These are phyloP conservation scores for Tolypocladium ovalisporum DNA, from an alignment of 2,329 filamentous ascomycete species.

Conservation along the genomic window DNA sequence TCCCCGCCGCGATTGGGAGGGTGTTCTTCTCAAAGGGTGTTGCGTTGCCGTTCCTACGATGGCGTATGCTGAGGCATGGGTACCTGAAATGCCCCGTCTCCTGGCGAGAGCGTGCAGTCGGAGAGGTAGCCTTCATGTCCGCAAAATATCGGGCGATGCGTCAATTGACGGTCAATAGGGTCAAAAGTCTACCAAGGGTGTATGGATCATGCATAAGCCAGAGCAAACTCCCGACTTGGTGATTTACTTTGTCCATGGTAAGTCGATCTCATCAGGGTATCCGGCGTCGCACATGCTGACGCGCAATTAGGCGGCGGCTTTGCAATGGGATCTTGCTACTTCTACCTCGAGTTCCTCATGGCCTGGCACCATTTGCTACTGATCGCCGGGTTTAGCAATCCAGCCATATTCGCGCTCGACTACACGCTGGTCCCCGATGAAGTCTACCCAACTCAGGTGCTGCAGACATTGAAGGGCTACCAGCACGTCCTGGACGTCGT, in stretches of 20 bases:
- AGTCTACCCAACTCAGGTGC: slow-evolving; percentile 61
- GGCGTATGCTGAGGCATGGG: slow-evolving; percentile 66
- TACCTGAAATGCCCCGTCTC: slow-evolving; percentile 49
- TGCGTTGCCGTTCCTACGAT: slow-evolving; percentile 61
- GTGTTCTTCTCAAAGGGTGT: slow-evolving; percentile 72
- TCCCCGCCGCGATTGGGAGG: slow-evolving; percentile 56
- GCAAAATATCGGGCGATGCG: neutral
- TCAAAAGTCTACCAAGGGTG: slow-evolving; percentile 42
- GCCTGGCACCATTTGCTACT: slow-evolving; percentile 58
- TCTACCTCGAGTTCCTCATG: slow-evolving; percentile 76
- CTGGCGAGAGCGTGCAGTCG: slow-evolving; percentile 42
- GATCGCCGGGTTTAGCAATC: slow-evolving; percentile 57
- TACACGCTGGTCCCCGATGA: slow-evolving; percentile 71
- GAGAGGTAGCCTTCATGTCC: slow-evolving; percentile 11
- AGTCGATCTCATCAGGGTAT: slow-evolving; percentile 9
- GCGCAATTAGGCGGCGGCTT: slow-evolving; percentile 58
- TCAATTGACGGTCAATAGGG: slow-evolving; percentile 8
- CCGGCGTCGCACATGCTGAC: neutral
- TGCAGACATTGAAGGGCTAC: slow-evolving; percentile 61
- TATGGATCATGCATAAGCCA: slow-evolving; percentile 59
- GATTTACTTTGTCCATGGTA: slow-evolving; percentile 74
- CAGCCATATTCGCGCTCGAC: slow-evolving; percentile 68
- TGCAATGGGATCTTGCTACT: slow-evolving; percentile 69
- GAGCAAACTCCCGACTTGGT: slow-evolving; percentile 58
- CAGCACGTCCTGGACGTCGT: slow-evolving; percentile 53